Conservation (phyloP, 257 asterid species). For the Mitragyna speciosa region DNA sequence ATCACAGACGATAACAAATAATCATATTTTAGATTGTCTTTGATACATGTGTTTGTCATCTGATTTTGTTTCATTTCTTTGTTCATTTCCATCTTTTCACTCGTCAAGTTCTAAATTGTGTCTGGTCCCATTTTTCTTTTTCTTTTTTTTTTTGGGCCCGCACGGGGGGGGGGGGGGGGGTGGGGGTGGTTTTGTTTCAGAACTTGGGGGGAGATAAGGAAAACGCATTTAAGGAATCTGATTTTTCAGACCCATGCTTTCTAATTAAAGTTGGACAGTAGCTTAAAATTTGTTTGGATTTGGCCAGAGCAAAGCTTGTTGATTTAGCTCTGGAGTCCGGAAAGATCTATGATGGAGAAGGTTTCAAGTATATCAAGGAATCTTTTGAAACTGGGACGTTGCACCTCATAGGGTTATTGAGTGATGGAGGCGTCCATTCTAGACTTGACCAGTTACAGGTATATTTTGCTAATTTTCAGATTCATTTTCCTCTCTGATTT, state of each 20-base stretch:
- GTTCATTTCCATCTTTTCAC: neutral
- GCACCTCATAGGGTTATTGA: slow-evolving; percentile 80
- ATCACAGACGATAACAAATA: neutral
- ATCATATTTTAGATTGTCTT: neutral
- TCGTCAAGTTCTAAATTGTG: neutral
- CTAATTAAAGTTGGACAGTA: neutral
- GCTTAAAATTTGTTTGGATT: slow-evolving; percentile 6
- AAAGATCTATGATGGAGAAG: slow-evolving; percentile 75
- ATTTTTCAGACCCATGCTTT: neutral
- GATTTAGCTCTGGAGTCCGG: slow-evolving; percentile 90
- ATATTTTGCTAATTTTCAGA: neutral
- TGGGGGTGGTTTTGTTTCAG: too few relatives aligned
- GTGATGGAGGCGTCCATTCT: slow-evolving; percentile 98
- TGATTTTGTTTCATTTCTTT: neutral
- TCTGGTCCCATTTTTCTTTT: neutral
- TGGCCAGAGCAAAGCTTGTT: slow-evolving; percentile 79
- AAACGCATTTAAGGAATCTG: neutral
- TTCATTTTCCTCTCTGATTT: neutral
- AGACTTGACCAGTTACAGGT: slow-evolving; percentile 85
- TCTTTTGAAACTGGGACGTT: slow-evolving; percentile 74
- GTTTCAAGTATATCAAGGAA: slow-evolving; percentile 66
- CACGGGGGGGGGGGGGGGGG: too few relatives aligned
- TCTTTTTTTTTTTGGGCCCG: too few relatives aligned
- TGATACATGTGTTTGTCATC: too few relatives aligned
- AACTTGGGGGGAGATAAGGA: too few relatives aligned